phyloP scores from a whole-genome alignment of 2,329 filamentous ascomycete genomes.

The Neonectria hederae region DNA sequence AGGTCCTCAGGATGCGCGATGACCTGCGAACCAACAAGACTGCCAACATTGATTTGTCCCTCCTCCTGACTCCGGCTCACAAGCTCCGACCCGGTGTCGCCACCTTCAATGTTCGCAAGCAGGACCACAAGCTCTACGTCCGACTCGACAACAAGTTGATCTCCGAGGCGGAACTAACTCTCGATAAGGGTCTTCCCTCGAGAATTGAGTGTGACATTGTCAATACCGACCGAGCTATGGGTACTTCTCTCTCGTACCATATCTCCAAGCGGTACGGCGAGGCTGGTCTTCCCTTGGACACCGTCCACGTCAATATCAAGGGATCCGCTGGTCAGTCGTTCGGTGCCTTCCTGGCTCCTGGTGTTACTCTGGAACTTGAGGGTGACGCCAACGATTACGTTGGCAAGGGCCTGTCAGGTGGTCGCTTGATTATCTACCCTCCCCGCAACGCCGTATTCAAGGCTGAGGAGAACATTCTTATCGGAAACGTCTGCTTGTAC shows the following conservation, averaged over 20 bases:
- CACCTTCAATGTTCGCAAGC: slow-evolving; percentile 97
- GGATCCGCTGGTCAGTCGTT: slow-evolving; percentile 97
- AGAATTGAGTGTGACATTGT: slow-evolving; percentile 95
- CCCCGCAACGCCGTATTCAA: slow-evolving; percentile 91
- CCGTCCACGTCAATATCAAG: slow-evolving; percentile 95
- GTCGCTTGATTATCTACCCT: slow-evolving; percentile 92
- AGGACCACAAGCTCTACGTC: slow-evolving; percentile 92
- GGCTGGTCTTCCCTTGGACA: slow-evolving; percentile 87
- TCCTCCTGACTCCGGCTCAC: slow-evolving; percentile 95
- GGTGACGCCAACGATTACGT: slow-evolving; percentile 98
- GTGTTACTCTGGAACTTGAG: slow-evolving; percentile 93
- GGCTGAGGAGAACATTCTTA: slow-evolving; percentile 93
- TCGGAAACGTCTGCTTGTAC: slow-evolving; percentile 95
- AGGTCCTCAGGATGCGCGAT: slow-evolving; percentile 85
- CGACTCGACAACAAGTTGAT: slow-evolving; percentile 98
- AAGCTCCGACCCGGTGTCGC: slow-evolving; percentile 93
- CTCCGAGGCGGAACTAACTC: slow-evolving; percentile 90
- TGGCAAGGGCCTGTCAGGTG: slow-evolving; percentile 93
- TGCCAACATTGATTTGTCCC: slow-evolving; percentile 89
- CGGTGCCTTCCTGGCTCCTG: slow-evolving; percentile 90
- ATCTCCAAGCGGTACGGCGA: slow-evolving; percentile 94
- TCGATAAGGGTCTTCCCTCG: slow-evolving; percentile 93
- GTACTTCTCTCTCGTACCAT: slow-evolving; percentile 94
- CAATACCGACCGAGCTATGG: slow-evolving; percentile 94
- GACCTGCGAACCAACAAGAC: slow-evolving; percentile 90